Evolutionary conservation across 1,139 yeast genomes (phyloP), one percentile per base, ranked within the genome.

Genomic region (Pichia cactophila): DNA sequence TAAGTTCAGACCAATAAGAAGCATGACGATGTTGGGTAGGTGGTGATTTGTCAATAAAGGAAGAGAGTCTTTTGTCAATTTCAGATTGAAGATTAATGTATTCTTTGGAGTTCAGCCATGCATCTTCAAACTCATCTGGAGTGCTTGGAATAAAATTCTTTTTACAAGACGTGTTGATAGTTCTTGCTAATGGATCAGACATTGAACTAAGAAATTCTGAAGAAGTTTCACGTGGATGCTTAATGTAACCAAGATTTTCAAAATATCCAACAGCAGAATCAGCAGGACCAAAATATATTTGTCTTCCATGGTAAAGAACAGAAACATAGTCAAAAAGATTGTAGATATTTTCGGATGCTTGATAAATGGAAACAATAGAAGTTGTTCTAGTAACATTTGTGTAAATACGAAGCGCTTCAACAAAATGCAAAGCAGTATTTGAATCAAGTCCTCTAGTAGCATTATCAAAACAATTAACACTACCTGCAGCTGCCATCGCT

Each of bases 131-230:
- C 42, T 79, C 81, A 23, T 66, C 67, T 40, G 73, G 68, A 56
- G 72, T 59, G 16, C 49, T 33, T 17, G 69, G 69, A 28, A 62
- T 8, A 53, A 70, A 72, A 54, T 60, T 57, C 41, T 58, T 52
- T 54, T 70, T 72, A 52, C 60, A 74, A 2, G 90, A 94, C 20
- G 69, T 64, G 50, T 67, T 66, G 8, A 77, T 65, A 14, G 70
- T 46, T 51, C 60, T 54, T 6, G 57, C 58, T 4, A 72, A 67
- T 6, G 95, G 90, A 58, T 82, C 81, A 3, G 95, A 84, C 46
- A 86, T 70, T 1, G 94, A 80, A 2, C 95, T 86, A 60, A 87
- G 70, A 65, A 78, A 87, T 64, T 87, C 96, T n/a, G 90, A 86
- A 52, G 92, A 83, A 10, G 95, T 83, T 69, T 84, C 89, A 65